Percentiles rank a stretch among this genome's conserved stretches.
These are phyloP conservation scores for Parafenestella ontariensis DNA, from an alignment of 2,329 filamentous ascomycete genomes.

Conservation along the genomic window DNA sequence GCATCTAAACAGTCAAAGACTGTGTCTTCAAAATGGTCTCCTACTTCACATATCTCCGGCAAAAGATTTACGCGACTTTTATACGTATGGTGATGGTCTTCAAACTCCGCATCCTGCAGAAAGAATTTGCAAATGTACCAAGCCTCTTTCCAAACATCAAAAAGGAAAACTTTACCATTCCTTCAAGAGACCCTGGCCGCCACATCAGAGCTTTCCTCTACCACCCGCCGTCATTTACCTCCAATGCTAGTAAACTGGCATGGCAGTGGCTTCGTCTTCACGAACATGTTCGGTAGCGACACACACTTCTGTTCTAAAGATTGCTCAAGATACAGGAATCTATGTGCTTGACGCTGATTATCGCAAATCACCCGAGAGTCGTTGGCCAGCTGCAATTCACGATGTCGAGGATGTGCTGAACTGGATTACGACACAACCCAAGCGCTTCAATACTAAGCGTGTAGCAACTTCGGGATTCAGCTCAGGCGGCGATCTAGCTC, in stretches of 20 bases:
- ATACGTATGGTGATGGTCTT: conserved; percentile 3
- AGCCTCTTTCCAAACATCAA: background rate
- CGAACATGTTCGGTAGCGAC: conserved; percentile 49
- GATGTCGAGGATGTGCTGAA: conserved; percentile 46
- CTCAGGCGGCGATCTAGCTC: conserved; percentile 50
- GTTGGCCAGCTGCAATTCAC: conserved; percentile 48
- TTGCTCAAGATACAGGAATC: conserved; percentile 38
- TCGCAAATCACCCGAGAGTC: conserved; percentile 49
- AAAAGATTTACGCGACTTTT: conserved; percentile 16
- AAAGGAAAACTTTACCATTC: conserved; percentile 15
- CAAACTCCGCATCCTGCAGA: background rate
- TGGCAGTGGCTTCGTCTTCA: conserved; percentile 44
- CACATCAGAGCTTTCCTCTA: conserved; percentile 34
- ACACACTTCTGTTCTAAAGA: conserved; percentile 46
- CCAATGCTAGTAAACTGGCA: conserved; percentile 38
- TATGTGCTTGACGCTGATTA: conserved; percentile 49
- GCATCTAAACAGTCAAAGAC: too few species aligned
- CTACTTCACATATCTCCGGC: conserved; percentile 17
- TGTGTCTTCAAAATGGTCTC: too few species aligned
- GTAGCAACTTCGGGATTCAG: conserved; percentile 51
- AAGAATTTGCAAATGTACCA: background rate
- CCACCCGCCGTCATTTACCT: background rate
- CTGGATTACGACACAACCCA: conserved; percentile 40
- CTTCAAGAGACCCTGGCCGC: conserved; percentile 23
- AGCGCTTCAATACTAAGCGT: conserved; percentile 35